Evolutionary conservation across 2,329 filamentous ascomycete species (phyloP), one percentile per base, ranked within the genome.

Genomic region (Metarhizium anisopliae): DNA sequence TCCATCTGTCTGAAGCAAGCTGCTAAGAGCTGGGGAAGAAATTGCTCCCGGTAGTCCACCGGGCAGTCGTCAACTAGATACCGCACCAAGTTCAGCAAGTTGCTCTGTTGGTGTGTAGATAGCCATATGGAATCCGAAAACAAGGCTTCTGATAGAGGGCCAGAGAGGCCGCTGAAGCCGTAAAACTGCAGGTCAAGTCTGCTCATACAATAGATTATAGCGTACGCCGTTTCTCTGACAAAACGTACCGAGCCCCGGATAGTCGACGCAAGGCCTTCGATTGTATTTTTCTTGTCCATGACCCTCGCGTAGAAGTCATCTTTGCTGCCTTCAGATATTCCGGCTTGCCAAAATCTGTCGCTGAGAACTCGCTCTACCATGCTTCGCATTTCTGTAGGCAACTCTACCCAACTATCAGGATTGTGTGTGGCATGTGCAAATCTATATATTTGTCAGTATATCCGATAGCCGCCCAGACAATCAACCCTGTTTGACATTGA

Each of bases 331-430:
- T 87, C 89, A 0, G 94, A 97, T 52, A 99, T 99, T 10, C 94
- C 94, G 6, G 92, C 90, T 75, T 99, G 94, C 94, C 94, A 99
- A 69, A 99, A 99, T 29, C 94, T 82, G 70, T 99, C 94, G 14
- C 91, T 95, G 25, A 99, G 75, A 20, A 97, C 90, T 25, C 89
- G 83, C 47, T 84, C 82, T 43, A 97, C 88, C 53, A 95, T 83
- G 5, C 80, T 74, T 57, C 85, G 85, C 77, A 95, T 86, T 47
- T 95, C 90, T 11, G 76, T 69, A 1, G 91, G 86, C 16, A 96
- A 73, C 36, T 85, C 82, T 10, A 80, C 77, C 93, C 94, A 99
- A 66, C 91, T 95, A 20, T 82, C 77, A 1, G 89, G 83, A 63
- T 96, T 92, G 67, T 96, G 91, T 59, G 95, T 92, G 1, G 90